Evolutionary conservation across 2,329 filamentous ascomycete genomes (phyloP).

Genomic region (Pyricularia sp.): DNA sequence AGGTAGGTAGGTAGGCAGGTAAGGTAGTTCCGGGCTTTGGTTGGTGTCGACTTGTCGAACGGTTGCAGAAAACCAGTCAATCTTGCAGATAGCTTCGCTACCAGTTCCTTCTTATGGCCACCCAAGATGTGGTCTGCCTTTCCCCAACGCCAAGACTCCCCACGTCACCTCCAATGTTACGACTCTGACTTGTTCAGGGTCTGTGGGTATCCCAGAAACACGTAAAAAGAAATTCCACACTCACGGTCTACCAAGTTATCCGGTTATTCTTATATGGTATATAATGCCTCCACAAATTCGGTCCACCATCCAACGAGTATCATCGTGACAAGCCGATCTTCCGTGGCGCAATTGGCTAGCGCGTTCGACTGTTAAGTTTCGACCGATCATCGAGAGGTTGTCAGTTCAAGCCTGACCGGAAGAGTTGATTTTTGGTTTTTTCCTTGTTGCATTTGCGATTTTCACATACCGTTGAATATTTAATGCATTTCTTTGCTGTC

Average conservation of each 20-base stretch:
- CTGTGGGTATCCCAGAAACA: no score
- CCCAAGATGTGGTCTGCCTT: not conserved
- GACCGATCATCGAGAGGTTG: not conserved
- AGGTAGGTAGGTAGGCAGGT: no score
- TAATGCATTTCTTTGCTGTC: not conserved
- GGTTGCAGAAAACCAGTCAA: not conserved
- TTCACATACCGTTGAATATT: not conserved
- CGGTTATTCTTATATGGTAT: not conserved
- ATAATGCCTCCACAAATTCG: not conserved
- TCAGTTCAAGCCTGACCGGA: conserved; percentile 1
- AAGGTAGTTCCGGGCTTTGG: no score
- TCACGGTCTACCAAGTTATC: not conserved
- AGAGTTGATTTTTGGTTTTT: not conserved
- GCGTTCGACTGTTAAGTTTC: not conserved
- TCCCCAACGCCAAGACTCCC: not conserved
- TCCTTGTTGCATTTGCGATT: not conserved
- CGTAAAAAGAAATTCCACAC: not conserved
- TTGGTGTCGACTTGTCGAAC: no score
- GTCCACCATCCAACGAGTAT: not conserved
- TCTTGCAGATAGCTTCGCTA: not conserved
- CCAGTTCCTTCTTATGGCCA: not conserved
- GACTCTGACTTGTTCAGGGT: not conserved
- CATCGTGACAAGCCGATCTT: not conserved
- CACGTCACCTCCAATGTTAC: not conserved
- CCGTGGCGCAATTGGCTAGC: conserved; percentile 1